Evolutionary conservation across 140 eudicot genomes (phyloP).

Genomic region (Stevia rebaudiana): DNA sequence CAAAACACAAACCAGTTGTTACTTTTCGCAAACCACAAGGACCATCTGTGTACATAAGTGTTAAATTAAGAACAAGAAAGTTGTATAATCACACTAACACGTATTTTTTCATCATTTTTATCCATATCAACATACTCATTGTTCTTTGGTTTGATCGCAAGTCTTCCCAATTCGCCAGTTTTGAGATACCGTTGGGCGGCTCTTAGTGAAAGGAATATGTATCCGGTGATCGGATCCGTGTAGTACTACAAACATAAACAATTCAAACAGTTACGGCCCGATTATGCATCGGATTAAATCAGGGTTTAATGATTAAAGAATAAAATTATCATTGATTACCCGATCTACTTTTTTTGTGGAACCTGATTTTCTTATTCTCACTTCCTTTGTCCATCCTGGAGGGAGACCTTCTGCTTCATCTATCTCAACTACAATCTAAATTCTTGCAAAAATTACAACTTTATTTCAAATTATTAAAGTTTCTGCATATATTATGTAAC

Average conservation of each 20-base stretch:
- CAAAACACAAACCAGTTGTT: too few species aligned
- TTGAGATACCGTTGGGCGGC: slow-evolving; percentile 52
- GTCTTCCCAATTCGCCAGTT: slow-evolving; percentile 48
- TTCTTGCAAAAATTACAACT: slow-evolving; percentile 18
- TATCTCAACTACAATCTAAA: slow-evolving; percentile 41
- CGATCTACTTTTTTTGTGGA: slow-evolving; percentile 34
- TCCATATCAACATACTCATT: too few species aligned
- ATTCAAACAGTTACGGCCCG: not conserved
- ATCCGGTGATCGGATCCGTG: slow-evolving; percentile 68
- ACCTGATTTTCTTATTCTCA: slow-evolving; percentile 33
- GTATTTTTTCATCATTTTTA: too few species aligned
- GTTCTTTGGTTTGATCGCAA: slow-evolving; percentile 45
- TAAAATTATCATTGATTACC: slow-evolving; percentile 31
- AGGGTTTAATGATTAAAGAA: not conserved
- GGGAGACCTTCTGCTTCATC: slow-evolving; percentile 50
- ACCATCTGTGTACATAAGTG: too few species aligned
- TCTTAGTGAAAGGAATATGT: slow-evolving; percentile 49
- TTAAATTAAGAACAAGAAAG: too few species aligned
- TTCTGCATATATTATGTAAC: not conserved
- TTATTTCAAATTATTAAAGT: slow-evolving; percentile 9
- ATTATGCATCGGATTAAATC: not conserved
- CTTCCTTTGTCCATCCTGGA: slow-evolving; percentile 63
- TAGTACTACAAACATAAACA: slow-evolving; percentile 41
- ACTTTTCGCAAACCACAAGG: too few species aligned
- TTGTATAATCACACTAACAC: too few species aligned